Base-by-base conservation (phyloP, 805 yeast genomes). In the Blastobotrys terrestris region DNA sequence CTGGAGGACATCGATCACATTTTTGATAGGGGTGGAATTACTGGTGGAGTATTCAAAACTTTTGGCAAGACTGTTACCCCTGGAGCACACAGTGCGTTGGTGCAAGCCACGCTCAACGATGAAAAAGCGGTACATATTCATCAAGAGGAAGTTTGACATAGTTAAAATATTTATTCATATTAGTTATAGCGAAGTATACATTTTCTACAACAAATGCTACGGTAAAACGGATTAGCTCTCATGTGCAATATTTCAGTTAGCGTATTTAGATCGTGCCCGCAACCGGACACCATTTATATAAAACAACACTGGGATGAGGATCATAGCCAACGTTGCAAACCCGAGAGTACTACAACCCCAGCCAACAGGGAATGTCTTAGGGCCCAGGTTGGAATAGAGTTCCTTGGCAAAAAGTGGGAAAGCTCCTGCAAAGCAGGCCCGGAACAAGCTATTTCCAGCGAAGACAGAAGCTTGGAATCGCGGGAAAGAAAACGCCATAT, bases 1-100 rank as follows among this genome's bases (percentile, higher is more conserved):
- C 74, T 83, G 63, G 89, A 83, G 69, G 86, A 83, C 67, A 80
- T 83, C 55, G 88, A 83, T 61, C 81, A 76, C 61, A 65, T 84
- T 65, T 84, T 81, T 61, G 75, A 63, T n/a, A 70, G 76, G 2
- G 71, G 76, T 42, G 80, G 76, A 8, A 60, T 77, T 7, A 70
- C 77, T 2, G 76, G 80, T 2, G 77, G 77, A 26, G 68, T 73
- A 48, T 76, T 77, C 57, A 76, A 80, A 80, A 63, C 72, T 0
- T 70, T 70, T 58, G 76, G 76, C 55, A 76, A 76, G 58, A 62
- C 73, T 68, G 76, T 77, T 47, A 80, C 76, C 39, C 75, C 76
- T 78, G 48, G 48, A 5, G 18, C 52, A 5, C 52, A 44, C 44
- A 60, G 71, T n/a, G 66, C 76, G 2, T 73, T 74, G 66, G 60